Conservation (phyloP, 2,329 filamentous ascomycete genomes). For the Nemania serpens region DNA sequence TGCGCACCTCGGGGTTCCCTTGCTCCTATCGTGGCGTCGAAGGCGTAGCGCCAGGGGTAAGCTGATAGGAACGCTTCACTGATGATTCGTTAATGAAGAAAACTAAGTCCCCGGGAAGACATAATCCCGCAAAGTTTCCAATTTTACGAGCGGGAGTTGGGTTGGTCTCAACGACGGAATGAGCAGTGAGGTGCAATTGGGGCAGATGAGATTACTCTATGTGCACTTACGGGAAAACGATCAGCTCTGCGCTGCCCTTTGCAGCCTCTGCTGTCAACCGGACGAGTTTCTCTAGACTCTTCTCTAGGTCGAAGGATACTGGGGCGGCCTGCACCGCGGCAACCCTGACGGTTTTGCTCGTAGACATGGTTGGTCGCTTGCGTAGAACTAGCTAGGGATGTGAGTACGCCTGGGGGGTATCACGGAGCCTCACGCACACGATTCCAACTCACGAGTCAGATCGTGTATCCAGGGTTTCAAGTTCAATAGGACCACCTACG, state of each 20-base stretch:
- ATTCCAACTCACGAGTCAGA: no score
- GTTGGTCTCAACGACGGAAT: no score
- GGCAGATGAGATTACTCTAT: not conserved
- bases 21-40: constrained; percentile 48
- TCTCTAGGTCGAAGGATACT: constrained; percentile 45
- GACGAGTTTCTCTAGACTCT: constrained; percentile 44
- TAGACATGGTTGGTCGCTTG: constrained; percentile 15
- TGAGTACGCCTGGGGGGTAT: no score
- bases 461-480: not conserved
- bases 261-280: constrained; percentile 44
- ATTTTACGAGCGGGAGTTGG: no score
- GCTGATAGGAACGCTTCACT: constrained; percentile 49
- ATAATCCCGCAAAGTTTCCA: no score
- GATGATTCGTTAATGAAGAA: not conserved
- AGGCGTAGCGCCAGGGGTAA: constrained; percentile 50
- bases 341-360: constrained; percentile 41
- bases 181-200: no score
- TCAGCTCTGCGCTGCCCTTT: constrained; percentile 44
- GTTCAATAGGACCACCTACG: not conserved
- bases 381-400: no score
- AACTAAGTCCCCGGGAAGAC: no score
- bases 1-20: constrained; percentile 45
- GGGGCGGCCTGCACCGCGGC: constrained; percentile 49
- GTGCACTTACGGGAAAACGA: constrained; percentile 46
- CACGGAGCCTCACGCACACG: no score